Evolutionary conservation across 345 rosid species (phyloP), one percentile per base, ranked within the genome.

Genomic region (Dipteronia dyeriana): DNA sequence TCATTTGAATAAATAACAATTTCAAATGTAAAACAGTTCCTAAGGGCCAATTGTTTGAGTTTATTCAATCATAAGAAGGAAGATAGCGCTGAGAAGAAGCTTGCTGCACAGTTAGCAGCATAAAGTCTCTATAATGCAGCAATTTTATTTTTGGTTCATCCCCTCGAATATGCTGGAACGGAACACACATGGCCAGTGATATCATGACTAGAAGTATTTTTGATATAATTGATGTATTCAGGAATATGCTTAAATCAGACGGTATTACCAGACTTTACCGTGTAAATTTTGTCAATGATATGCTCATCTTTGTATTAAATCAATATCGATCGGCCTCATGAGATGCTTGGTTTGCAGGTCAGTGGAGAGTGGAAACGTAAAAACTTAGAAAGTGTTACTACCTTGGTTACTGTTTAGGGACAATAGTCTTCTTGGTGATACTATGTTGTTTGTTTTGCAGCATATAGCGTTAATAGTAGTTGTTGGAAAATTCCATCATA

Each of bases 381-480:
- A 17, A n/a, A 31, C 17, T 49, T 49, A 12, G 53, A 19, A 31
- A 31, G 34, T 31, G 26, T 31, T 31, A 4, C 34, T 31, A 26
- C 26, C 26, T 26, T 26, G 26, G 26, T 26, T 26, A 26, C 26
- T 26, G 26, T 26, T 26, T 26, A 26, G 26, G 26, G 1, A 26
- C 26, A 26, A 26, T 26, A 26, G 26, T 26, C 26, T 26, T 0
- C 26, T 26, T 38, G 4, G 41, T 38, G 7, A 38, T 38, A 31
- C 1, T 7, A 7, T 41, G 45, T 41, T 41, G 1, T 41, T 41
- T 41, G 45, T 41, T 41, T 47, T 34, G 39, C 84, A 81, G 84
- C 75, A 76, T 81, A 77, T 62, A 25, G 62, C 73, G 67, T 39
- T 31, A 31, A 31, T 31, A 31, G 34, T 3, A 31, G 34, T 31